A percentile compares a stretch with the other conserved stretches of the same genome.
phyloP scores from a whole-genome alignment of 768 basidiomycete species.

The Psilocybe cyanescens region DNA sequence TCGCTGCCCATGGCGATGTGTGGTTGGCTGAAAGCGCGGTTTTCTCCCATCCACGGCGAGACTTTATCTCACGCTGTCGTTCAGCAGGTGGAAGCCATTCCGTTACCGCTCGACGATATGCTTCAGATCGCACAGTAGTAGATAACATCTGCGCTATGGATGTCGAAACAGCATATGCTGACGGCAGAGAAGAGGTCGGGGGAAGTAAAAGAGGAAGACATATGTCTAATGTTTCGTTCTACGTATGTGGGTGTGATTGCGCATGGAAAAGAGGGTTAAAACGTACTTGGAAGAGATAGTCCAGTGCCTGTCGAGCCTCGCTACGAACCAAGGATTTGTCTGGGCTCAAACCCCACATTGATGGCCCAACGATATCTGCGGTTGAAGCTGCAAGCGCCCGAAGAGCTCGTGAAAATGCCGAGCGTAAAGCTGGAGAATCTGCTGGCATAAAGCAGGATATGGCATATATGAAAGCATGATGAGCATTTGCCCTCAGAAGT shows the following conservation, averaged over 20 bases:
- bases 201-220: constrained; percentile 64
- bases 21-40: constrained; percentile 42
- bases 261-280: not conserved
- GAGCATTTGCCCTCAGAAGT: constrained; percentile 60
- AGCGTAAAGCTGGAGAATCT: constrained; percentile 43
- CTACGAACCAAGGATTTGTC: constrained; percentile 43
- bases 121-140: constrained; percentile 48
- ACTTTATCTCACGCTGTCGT: constrained; percentile 55
- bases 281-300: constrained; percentile 63
- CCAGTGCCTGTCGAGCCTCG: constrained; percentile 61
- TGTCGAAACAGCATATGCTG: constrained; percentile 39
- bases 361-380: constrained; percentile 72
- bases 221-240: constrained; percentile 64
- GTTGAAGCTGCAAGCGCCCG: constrained; percentile 60
- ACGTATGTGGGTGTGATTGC: constrained; percentile 7
- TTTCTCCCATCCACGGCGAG: constrained; percentile 79
- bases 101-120: constrained; percentile 53
- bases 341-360: constrained; percentile 63
- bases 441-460: constrained; percentile 50
- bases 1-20: constrained; percentile 56
- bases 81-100: constrained; percentile 69
- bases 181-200: constrained; percentile 19
- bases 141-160: constrained; percentile 66
- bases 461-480: constrained; percentile 63
- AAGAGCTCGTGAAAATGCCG: constrained; percentile 67